These are phyloP conservation scores for Pythium scleroteichum DNA, from an alignment of 352 stramenopile genomes.

Conservation along the genomic window DNA sequence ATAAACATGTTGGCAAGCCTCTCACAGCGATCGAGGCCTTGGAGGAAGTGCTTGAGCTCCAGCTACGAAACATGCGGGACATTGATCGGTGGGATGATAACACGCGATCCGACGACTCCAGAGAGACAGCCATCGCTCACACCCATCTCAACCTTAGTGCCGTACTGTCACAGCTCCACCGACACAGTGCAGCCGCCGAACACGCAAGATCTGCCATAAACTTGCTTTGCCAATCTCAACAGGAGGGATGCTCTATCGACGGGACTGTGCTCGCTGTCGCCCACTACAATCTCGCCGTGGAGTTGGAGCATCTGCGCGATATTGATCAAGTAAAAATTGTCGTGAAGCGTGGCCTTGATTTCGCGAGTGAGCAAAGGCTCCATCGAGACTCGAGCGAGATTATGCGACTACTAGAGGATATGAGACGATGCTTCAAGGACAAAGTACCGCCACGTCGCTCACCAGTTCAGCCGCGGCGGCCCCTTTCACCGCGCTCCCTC, in stretches of 20 bases:
- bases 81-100: not conserved
- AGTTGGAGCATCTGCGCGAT: conserved; percentile 55
- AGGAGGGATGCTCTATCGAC: not conserved
- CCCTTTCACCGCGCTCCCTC: too few relatives aligned
- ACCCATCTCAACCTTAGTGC: conserved; percentile 66
- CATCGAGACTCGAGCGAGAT: conserved; percentile 13
- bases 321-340: conserved; percentile 19
- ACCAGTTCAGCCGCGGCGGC: too few relatives aligned
- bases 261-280: conserved; percentile 42
- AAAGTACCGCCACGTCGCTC: too few relatives aligned
- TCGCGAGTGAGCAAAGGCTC: conserved; percentile 24
- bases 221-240: conserved; percentile 23
- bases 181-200: conserved; percentile 43
- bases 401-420: not conserved
- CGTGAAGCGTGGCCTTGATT: conserved; percentile 28
- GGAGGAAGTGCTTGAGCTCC: conserved; percentile 49
- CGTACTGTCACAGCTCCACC: conserved; percentile 55
- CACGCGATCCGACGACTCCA: not conserved
- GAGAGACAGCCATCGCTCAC: conserved; percentile 30
- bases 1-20: conserved; percentile 44
- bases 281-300: conserved; percentile 61
- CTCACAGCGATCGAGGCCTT: conserved; percentile 44
- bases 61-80: conserved; percentile 46
- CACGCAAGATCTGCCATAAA: conserved; percentile 48
- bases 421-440: too few relatives aligned